These are phyloP conservation scores for Coemansia sp. DNA, from an alignment of 192 early-diverging fungal genomes.

Conservation along the genomic window DNA sequence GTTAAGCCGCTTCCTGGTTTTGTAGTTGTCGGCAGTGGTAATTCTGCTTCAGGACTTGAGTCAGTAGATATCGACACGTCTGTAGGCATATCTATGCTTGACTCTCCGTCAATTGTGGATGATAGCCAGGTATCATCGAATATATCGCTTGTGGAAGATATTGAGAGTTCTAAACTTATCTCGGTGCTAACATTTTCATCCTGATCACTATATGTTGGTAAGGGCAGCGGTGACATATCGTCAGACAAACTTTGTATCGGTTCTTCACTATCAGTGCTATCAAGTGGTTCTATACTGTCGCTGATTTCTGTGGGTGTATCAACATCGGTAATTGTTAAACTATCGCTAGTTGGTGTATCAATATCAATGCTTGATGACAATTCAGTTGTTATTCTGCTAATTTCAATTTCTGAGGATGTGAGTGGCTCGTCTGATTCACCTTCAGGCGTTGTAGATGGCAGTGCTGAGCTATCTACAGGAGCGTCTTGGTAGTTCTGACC, in stretches of 20 bases:
- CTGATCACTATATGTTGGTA: conserved; percentile 5
- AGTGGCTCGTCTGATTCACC: background rate
- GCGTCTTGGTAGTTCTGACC: background rate
- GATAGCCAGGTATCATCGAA: too few relatives aligned
- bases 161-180: background rate
- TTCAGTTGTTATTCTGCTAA: conserved; percentile 3
- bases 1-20: conserved; percentile 18
- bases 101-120: too few relatives aligned
- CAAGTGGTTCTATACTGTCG: background rate
- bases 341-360: conserved; percentile 1
- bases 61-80: background rate
- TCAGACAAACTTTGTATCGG: conserved; percentile 8
- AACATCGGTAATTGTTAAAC: background rate
- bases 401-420: conserved; percentile 3
- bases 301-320: background rate
- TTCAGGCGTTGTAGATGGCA: background rate
- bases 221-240: conserved; percentile 7
- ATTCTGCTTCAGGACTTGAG: background rate
- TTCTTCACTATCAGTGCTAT: background rate
- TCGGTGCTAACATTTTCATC: conserved; percentile 4
- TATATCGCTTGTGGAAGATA: too few relatives aligned
- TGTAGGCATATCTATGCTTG: too few relatives aligned
- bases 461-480: background rate
- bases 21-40: conserved; percentile 3
- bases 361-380: conserved; percentile 1